phyloP scores from a whole-genome alignment of 768 basidiomycete genomes.

The Sporobolomyces phaffii region DNA sequence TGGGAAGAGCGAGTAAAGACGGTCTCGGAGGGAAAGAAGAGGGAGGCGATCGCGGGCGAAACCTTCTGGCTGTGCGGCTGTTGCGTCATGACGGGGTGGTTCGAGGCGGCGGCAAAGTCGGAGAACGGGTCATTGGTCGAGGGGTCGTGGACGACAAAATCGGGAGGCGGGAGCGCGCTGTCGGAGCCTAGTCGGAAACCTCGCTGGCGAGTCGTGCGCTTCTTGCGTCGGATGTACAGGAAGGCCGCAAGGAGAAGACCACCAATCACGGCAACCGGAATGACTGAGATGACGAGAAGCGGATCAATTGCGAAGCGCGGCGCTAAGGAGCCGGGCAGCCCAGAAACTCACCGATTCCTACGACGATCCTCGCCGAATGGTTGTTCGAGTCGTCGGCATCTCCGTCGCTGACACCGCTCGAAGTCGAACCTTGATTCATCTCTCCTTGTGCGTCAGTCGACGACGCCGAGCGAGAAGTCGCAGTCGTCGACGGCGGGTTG shows the following conservation, averaged over 20 bases:
- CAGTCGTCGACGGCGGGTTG: too few species aligned
- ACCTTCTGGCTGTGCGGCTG: too few species aligned
- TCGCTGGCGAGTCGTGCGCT: constrained; percentile 8
- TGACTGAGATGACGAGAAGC: neutral
- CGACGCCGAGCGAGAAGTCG: neutral
- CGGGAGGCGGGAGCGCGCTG: neutral
- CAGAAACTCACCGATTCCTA: constrained; percentile 1
- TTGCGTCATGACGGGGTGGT: constrained; percentile 5
- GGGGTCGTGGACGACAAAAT: neutral
- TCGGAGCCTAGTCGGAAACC: constrained; percentile 25
- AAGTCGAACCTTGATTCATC: too few species aligned
- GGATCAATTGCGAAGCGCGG: neutral
- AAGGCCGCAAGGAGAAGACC: neutral
- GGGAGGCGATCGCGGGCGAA: neutral
- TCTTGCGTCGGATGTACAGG: constrained; percentile 6
- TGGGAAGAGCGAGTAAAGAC: neutral
- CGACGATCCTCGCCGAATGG: neutral
- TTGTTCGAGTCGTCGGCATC: neutral
- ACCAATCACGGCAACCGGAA: neutral
- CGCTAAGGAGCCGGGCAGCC: neutral
- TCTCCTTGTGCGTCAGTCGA: neutral
- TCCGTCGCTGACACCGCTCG: neutral
- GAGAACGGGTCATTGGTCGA: neutral
- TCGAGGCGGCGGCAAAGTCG: too few species aligned
- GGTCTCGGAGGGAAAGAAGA: constrained; percentile 17